phyloP scores from a whole-genome alignment of 2,329 filamentous ascomycete species.

The Phialophora macrospora region DNA sequence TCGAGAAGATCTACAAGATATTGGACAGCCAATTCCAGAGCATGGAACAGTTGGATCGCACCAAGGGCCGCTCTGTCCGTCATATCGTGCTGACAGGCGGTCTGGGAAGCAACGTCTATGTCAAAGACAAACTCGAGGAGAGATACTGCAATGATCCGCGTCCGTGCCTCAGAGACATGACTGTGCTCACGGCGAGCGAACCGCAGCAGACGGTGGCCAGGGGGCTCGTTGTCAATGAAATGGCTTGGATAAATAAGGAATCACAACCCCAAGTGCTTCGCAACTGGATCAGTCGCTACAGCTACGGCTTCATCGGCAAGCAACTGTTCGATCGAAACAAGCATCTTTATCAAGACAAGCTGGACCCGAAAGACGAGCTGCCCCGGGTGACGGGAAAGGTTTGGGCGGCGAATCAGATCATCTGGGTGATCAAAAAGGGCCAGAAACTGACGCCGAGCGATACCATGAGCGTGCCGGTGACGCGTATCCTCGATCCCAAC shows the following conservation, averaged over 20 bases:
- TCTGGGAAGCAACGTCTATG: not conserved
- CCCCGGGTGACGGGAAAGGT: not conserved
- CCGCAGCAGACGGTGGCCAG: not conserved
- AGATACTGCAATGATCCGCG: not conserved
- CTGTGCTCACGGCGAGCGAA: not conserved
- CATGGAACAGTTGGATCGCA: not conserved
- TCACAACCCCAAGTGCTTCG: not conserved
- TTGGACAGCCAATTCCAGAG: not conserved
- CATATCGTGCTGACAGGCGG: not conserved
- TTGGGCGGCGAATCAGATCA: not conserved
- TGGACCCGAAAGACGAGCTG: not conserved
- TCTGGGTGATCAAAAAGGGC: not conserved
- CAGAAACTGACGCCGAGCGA: not conserved
- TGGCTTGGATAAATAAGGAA: not conserved
- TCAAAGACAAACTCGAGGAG: not conserved
- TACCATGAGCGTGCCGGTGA: not conserved
- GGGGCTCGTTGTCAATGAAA: not conserved
- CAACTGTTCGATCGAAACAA: not conserved
- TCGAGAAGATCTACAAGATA: not conserved
- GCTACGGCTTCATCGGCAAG: not conserved
- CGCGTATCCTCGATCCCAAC: not conserved
- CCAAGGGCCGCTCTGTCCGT: not conserved
- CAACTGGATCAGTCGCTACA: not conserved
- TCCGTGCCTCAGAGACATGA: not conserved
- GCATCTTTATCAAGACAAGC: not conserved